phyloP scores from a whole-genome alignment of 768 basidiomycete species.

The Cubamyces sp. region DNA sequence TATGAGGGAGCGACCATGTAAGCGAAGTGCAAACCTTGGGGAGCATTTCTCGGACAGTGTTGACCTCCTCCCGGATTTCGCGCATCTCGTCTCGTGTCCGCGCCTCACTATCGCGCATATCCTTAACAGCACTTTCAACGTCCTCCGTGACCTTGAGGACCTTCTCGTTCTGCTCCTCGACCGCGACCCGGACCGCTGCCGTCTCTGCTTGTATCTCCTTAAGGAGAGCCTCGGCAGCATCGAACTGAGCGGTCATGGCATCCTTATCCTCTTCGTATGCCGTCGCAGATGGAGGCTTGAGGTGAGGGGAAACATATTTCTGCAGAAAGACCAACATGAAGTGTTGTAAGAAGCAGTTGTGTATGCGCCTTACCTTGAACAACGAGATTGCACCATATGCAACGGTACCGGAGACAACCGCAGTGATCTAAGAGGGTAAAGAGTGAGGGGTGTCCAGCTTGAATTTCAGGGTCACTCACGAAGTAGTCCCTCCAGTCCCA shows the following conservation, averaged over 20 bases:
- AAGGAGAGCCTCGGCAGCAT: slow-evolving; percentile 80
- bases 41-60: slow-evolving; percentile 87
- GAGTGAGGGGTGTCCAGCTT: slow-evolving; percentile 32
- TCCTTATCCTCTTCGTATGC: slow-evolving; percentile 90
- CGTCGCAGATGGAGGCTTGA: slow-evolving; percentile 84
- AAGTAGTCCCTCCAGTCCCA: slow-evolving; percentile 99
- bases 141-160: slow-evolving; percentile 74
- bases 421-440: slow-evolving; percentile 70
- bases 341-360: not conserved
- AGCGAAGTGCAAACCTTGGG: slow-evolving; percentile 71
- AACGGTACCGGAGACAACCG: slow-evolving; percentile 85
- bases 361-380: slow-evolving; percentile 61
- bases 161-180: slow-evolving; percentile 75
- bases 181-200: slow-evolving; percentile 65
- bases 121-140: slow-evolving; percentile 70
- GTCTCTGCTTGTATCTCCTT: slow-evolving; percentile 83
- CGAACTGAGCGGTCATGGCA: slow-evolving; percentile 86
- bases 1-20: slow-evolving; percentile 3
- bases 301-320: slow-evolving; percentile 92
- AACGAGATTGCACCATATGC: slow-evolving; percentile 80
- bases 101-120: slow-evolving; percentile 78
- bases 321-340: slow-evolving; percentile 37
- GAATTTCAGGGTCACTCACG: slow-evolving; percentile 50
- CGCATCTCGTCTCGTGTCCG: slow-evolving; percentile 87
- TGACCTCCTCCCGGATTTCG: slow-evolving; percentile 90